These are phyloP conservation scores for Elsinoe fawcettii DNA, from an alignment of 2,329 filamentous ascomycete genomes.

Conservation along the genomic window DNA sequence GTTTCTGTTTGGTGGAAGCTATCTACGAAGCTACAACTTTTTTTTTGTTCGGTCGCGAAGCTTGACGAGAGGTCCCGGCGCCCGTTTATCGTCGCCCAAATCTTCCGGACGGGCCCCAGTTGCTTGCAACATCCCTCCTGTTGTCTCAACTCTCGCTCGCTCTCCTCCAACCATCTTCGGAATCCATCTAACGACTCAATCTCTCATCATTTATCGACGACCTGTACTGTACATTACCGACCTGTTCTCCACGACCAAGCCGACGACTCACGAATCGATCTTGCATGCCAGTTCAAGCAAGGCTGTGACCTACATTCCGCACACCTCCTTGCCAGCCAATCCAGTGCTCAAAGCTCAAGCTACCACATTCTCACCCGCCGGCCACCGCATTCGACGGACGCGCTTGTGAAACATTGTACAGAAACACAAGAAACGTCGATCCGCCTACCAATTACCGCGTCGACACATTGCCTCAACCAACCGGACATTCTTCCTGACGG, in stretches of 20 bases:
- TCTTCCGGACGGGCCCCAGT: slow-evolving; percentile 2
- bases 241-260: neutral
- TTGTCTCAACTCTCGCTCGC: slow-evolving; percentile 6
- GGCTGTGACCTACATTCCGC: slow-evolving; percentile 13
- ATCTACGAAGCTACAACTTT: neutral
- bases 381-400: neutral
- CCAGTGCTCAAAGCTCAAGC: slow-evolving; percentile 7
- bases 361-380: slow-evolving; percentile 7
- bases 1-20: neutral
- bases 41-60: slow-evolving; percentile 13
- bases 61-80: slow-evolving; percentile 1
- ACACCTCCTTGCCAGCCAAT: slow-evolving; percentile 5
- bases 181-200: slow-evolving; percentile 10
- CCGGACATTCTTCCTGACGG: neutral
- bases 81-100: slow-evolving; percentile 16
- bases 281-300: slow-evolving; percentile 5
- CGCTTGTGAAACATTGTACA: neutral
- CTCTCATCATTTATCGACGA: slow-evolving; percentile 6
- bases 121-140: neutral
- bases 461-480: neutral
- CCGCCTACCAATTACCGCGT: neutral
- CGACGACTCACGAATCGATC: neutral
- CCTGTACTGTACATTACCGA: slow-evolving; percentile 2
- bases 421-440: slow-evolving; percentile 1
- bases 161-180: slow-evolving; percentile 3